Evolutionary conservation across 805 yeast genomes (phyloP), one percentile per base, ranked within the genome.

Genomic region (Wickerhamiella lipophila): DNA sequence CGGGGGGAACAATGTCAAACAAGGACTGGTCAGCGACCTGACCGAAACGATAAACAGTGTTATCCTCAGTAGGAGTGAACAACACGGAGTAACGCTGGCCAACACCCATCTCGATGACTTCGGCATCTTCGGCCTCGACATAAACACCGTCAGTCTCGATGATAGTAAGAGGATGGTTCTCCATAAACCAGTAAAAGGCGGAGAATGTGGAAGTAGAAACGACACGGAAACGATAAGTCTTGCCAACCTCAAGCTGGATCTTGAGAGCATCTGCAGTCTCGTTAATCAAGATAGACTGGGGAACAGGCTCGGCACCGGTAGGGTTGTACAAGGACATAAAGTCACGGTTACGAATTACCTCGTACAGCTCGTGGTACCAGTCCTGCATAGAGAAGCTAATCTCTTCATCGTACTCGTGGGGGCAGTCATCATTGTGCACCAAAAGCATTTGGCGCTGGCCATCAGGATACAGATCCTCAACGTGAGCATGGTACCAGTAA

Each of bases 291-390:
- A 83, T 66, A 62, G 74, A 71, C 56, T 83, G 82, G 7, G 98
- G 98, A 57, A 92, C 79, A 46, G 98, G 98, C 69, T 92, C 98
- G 40, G 97, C 96, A 61, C 98, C 98, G 8, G 96, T 85, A 51
- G 98, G 98, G 67, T 92, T 92, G 70, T 72, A 79, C 53, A 79
- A 63, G 55, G 68, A 76, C 70, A 87, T 62, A 69, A 92, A 88
- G 32, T 58, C 51, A 15, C 72, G 68, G 18, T 63, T 56, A 4
- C 54, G 38, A 54, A 71, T 67, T 56, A 82, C 69, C 34, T 65
- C 76, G 27, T 80, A 71, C 46, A 65, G 64, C 42, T 73, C 72
- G 63, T 86, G 95, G 69, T 92, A 92, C 94, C 96, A 88, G 60
- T 92, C 98, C 43, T 82, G 70, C 39, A 92, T 57, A 7, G 83